A percentile compares a stretch with the other conserved stretches of the same genome.
Evolutionary conservation across 2,329 filamentous ascomycete species (phyloP).

Genomic region (Trichoderma gracile): DNA sequence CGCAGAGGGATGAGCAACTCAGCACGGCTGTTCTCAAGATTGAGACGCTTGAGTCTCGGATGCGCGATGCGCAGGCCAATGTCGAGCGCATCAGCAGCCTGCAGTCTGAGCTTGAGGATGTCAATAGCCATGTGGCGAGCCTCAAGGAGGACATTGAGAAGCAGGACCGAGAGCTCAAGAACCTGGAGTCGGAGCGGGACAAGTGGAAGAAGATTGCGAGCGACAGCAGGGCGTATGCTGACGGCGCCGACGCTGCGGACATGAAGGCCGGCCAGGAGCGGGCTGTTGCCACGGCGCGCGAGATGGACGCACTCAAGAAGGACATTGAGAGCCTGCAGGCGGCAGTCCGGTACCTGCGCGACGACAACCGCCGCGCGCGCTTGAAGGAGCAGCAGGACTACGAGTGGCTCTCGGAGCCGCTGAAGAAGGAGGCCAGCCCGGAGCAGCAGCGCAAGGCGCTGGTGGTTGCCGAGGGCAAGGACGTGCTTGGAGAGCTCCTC

Average conservation of each 20-base stretch:
- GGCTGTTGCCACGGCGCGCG: slow-evolving; percentile 67
- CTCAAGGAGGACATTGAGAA: slow-evolving; percentile 66
- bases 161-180: slow-evolving; percentile 66
- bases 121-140: slow-evolving; percentile 51
- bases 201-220: slow-evolving; percentile 71
- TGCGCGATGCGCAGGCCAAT: slow-evolving; percentile 80
- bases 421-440: slow-evolving; percentile 49
- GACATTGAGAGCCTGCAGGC: slow-evolving; percentile 66
- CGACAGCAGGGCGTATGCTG: slow-evolving; percentile 58
- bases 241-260: slow-evolving; percentile 51
- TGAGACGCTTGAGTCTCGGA: slow-evolving; percentile 84
- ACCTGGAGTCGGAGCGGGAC: slow-evolving; percentile 64
- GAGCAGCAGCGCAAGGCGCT: slow-evolving; percentile 52
- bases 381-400: slow-evolving; percentile 55
- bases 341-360: slow-evolving; percentile 66
- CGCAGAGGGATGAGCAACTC: slow-evolving; percentile 75
- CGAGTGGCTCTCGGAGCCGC: slow-evolving; percentile 64
- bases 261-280: slow-evolving; percentile 63
- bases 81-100: slow-evolving; percentile 67
- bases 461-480: slow-evolving; percentile 62
- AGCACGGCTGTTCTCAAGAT: slow-evolving; percentile 90
- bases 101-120: slow-evolving; percentile 58
- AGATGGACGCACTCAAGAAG: slow-evolving; percentile 70
- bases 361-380: slow-evolving; percentile 65
- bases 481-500: slow-evolving; percentile 65